Evolutionary conservation across 257 asterid species (phyloP), one percentile per base, ranked within the genome.

Genomic region (Primulina tabacum): DNA sequence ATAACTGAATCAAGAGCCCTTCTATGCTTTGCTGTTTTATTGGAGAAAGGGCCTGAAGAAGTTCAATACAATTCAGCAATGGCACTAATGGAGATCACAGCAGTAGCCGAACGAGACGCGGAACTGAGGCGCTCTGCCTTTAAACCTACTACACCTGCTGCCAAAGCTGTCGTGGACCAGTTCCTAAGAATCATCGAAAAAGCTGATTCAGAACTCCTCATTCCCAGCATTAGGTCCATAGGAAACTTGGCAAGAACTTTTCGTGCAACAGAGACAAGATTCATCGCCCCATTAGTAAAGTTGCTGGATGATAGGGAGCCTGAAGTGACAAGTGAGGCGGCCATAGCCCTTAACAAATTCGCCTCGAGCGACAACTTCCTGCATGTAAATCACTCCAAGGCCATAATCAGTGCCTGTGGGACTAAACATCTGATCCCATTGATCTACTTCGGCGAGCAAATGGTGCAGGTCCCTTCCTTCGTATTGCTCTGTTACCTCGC

Each of bases 41-140:
- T 90, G 7, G 97, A 88, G 56, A 90, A 90, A 69, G 93, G 93
- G 0, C 76, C 78, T 0, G 89, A 83, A 0, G 97, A 90, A 16
- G 85, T 90, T 6, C 76, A 73, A 43, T 84, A 83, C 79, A 76
- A 90, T 66, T 88, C 95, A 3, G 87, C 89, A 47, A 77, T 90
- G 92, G 95, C 95, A 11, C n/a, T 90, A 4, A 90, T 84, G 97
- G 97, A 88, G 50, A 90, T 90, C 74, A 84, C 95, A 0, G 80
- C 83, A 0, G 91, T 90, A 8, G 95, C 95, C 0, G 93, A 88
- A 28, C 84, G 82, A 55, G 81, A 90, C 11, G 53, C 85, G 0
- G 83, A 81, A 0, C 63, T 90, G 43, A 73, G 97, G 47, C 86
- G 86, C 0, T 79, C 88, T 1, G 90, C 97, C 16, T 90, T 90